Conservation (phyloP, 116 monocot genomes). For the Dioscorea cayenensis region DNA sequence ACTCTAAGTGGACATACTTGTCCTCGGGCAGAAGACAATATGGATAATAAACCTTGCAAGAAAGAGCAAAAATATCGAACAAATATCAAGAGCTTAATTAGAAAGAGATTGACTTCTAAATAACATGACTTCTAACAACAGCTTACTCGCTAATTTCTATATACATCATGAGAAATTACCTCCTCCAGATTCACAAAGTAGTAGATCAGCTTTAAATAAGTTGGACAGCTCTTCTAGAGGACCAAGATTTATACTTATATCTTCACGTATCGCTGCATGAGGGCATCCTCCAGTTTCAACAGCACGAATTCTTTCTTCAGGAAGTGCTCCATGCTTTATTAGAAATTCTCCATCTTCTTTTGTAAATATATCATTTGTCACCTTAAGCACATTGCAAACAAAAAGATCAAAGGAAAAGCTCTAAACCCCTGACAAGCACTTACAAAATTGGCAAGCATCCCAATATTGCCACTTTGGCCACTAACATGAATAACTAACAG, state of each 20-base stretch:
- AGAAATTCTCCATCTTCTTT: conserved; percentile 98
- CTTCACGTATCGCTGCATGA: conserved; percentile 94
- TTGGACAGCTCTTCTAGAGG: conserved; percentile 94
- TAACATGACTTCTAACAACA: not conserved
- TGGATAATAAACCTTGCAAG: no score
- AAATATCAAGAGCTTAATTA: not conserved
- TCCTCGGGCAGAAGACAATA: no score
- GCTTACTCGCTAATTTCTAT: not conserved
- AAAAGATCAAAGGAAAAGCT: not conserved
- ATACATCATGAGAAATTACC: conserved; percentile 29
- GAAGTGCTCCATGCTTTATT: conserved; percentile 91
- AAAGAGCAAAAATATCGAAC: no score
- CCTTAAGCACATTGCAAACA: conserved; percentile 31
- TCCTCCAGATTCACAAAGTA: conserved; percentile 99
- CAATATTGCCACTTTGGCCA: not conserved
- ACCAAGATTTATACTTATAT: conserved; percentile 95
- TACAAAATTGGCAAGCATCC: not conserved
- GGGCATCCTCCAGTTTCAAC: conserved; percentile 98
- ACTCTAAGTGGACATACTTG: no score
- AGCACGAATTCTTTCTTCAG: conserved; percentile 95
- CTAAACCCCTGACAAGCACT: not conserved
- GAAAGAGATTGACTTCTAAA: not conserved
- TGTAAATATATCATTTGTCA: conserved; percentile 99
- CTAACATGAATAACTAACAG: no score
- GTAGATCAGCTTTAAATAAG: conserved; percentile 78